Percentiles rank a stretch among this genome's conserved stretches.
phyloP scores from a whole-genome alignment of 2,329 filamentous ascomycete species.

The Diaporthe batatas region DNA sequence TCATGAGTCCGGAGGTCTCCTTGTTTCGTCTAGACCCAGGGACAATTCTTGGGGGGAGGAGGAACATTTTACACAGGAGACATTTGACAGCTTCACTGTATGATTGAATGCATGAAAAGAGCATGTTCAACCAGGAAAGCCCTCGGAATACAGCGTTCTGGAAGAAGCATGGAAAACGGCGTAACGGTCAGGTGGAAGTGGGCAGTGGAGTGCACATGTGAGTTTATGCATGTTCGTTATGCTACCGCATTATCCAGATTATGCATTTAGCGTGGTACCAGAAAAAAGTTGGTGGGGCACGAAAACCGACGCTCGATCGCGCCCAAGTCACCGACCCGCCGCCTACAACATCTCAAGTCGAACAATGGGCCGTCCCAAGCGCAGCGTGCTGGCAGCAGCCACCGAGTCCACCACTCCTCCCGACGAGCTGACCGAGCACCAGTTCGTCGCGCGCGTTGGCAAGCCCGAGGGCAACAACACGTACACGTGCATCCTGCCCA shows the following conservation, averaged over 20 bases:
- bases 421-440: conserved; percentile 70
- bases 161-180: no score
- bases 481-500: conserved; percentile 82
- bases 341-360: neutral
- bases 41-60: neutral
- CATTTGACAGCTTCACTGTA: neutral
- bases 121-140: neutral
- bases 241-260: neutral
- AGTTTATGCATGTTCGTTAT: neutral
- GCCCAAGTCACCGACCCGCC: conserved; percentile 5
- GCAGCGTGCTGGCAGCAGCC: conserved; percentile 81
- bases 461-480: conserved; percentile 91
- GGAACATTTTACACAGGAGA: neutral
- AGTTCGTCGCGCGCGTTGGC: conserved; percentile 80
- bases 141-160: neutral
- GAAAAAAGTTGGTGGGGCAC: conserved; percentile 38
- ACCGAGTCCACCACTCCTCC: conserved; percentile 76
- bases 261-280: conserved; percentile 3
- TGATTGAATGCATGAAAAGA: neutral
- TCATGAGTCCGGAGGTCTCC: neutral
- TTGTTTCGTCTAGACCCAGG: neutral
- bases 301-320: conserved; percentile 3
- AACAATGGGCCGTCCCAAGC: conserved; percentile 80
- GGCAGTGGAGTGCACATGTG: no score
- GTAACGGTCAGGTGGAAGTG: neutral